A percentile compares a stretch with the other conserved stretches of the same genome.
Conservation (phyloP, 192 early-diverging fungal species). For the Coemansia sp. region DNA sequence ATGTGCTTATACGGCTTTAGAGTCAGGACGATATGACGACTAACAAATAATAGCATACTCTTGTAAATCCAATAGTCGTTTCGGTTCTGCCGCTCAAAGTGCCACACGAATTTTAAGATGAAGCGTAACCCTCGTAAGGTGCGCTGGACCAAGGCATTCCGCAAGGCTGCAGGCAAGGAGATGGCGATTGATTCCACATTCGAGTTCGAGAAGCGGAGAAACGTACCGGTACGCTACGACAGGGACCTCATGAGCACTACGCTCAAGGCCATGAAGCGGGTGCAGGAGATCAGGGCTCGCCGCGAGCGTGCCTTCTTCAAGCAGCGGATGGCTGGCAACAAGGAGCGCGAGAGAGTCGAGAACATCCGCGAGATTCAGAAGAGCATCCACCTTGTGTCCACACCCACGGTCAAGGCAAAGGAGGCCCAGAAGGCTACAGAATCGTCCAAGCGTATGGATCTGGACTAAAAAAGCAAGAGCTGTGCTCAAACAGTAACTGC, state of each 20-base stretch:
- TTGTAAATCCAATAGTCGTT: conserved; percentile 62
- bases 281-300: conserved; percentile 90
- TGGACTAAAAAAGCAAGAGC: conserved; percentile 24
- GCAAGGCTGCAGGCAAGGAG: conserved; percentile 97
- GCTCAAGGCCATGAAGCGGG: conserved; percentile 97
- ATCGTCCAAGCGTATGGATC: conserved; percentile 51
- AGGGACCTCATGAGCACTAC: conserved; percentile 95
- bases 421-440: conserved; percentile 45
- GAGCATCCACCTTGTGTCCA: conserved; percentile 83
- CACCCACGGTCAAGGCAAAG: conserved; percentile 37
- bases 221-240: conserved; percentile 97
- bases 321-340: conserved; percentile 86
- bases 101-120: conserved; percentile 99
- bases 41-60: background rate
- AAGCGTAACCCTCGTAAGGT: conserved; percentile 99
- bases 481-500: background rate
- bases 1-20: no score
- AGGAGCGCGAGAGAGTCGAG: conserved; percentile 73
- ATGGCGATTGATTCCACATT: conserved; percentile 98
- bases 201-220: conserved; percentile 98
- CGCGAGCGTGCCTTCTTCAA: conserved; percentile 93
- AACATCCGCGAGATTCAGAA: conserved; percentile 77
- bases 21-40: no score
- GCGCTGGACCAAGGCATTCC: conserved; percentile 99
- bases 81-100: conserved; percentile 97